Percentiles rank a stretch among this genome's conserved stretches.
Evolutionary conservation across 2,329 filamentous ascomycete species (phyloP).

Genomic region (Uncinocarpus reesii): DNA sequence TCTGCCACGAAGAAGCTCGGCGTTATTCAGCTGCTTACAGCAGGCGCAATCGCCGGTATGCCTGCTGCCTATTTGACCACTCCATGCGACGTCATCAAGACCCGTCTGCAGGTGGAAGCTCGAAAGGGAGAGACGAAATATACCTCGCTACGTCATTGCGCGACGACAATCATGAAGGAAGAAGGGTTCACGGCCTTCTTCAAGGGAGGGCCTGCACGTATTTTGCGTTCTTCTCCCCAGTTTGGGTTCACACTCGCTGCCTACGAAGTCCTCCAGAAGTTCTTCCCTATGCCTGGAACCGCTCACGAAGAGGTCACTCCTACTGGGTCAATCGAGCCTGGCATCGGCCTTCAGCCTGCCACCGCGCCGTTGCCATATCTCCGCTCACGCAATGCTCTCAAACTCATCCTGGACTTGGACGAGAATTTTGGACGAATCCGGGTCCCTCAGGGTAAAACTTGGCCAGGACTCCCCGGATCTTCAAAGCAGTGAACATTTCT

Average conservation of each 20-base stretch:
- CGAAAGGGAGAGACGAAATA: slow-evolving; percentile 89
- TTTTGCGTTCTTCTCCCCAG: slow-evolving; percentile 87
- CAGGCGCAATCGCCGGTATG: slow-evolving; percentile 90
- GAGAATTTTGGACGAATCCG: slow-evolving; percentile 76
- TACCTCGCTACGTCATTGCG: slow-evolving; percentile 76
- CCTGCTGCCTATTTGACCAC: slow-evolving; percentile 90
- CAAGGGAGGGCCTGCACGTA: slow-evolving; percentile 93
- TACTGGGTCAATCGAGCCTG: slow-evolving; percentile 53
- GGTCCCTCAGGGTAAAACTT: slow-evolving; percentile 37
- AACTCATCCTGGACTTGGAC: slow-evolving; percentile 90
- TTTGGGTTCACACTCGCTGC: slow-evolving; percentile 96
- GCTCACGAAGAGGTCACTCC: slow-evolving; percentile 45
- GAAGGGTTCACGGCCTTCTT: slow-evolving; percentile 96
- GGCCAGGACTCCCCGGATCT: slow-evolving; percentile 14
- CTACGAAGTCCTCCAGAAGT: slow-evolving; percentile 79
- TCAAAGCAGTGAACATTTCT: slow-evolving; percentile 14
- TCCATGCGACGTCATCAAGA: slow-evolving; percentile 98
- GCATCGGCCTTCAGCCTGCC: slow-evolving; percentile 54
- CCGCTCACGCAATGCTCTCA: slow-evolving; percentile 77
- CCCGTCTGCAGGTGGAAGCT: slow-evolving; percentile 90
- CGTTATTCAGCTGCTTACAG: slow-evolving; percentile 79
- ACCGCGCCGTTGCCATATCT: slow-evolving; percentile 55
- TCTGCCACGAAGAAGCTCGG: slow-evolving; percentile 76
- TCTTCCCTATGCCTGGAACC: slow-evolving; percentile 65
- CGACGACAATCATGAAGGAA: slow-evolving; percentile 70